Evolutionary conservation across 2,329 filamentous ascomycete species (phyloP).

Genomic region (Camillea tinctor): DNA sequence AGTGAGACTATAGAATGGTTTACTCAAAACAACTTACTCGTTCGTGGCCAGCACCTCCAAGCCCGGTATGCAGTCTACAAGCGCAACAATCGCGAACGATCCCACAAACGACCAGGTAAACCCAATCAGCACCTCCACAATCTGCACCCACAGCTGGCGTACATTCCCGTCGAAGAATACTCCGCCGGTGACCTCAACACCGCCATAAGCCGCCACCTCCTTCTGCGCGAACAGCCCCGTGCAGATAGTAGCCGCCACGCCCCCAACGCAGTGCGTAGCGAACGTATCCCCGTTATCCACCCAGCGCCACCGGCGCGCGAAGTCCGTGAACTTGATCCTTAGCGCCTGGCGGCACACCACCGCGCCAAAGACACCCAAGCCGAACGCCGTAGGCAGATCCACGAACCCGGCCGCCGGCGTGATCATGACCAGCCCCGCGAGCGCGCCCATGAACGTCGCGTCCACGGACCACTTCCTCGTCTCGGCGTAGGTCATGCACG

Average conservation of each 20-base stretch:
- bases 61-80: constrained; percentile 52
- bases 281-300: constrained; percentile 56
- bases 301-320: constrained; percentile 47
- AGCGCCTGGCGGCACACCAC: constrained; percentile 49
- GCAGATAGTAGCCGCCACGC: constrained; percentile 47
- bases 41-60: constrained; percentile 51
- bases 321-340: constrained; percentile 50
- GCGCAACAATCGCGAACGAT: constrained; percentile 46
- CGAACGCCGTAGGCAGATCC: constrained; percentile 47
- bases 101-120: constrained; percentile 50
- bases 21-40: constrained; percentile 39
- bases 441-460: constrained; percentile 50
- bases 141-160: constrained; percentile 47
- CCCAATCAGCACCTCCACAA: constrained; percentile 50
- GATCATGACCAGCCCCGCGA: constrained; percentile 52
- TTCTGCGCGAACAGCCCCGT: constrained; percentile 51
- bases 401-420: constrained; percentile 47
- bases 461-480: constrained; percentile 44
- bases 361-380: constrained; percentile 47
- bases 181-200: constrained; percentile 46
- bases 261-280: constrained; percentile 53
- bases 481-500: constrained; percentile 42
- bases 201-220: constrained; percentile 51
- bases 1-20: neutral
- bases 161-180: constrained; percentile 54